Evolutionary conservation across 2,329 filamentous ascomycete species (phyloP).

Genomic region (Penicillium sp.): DNA sequence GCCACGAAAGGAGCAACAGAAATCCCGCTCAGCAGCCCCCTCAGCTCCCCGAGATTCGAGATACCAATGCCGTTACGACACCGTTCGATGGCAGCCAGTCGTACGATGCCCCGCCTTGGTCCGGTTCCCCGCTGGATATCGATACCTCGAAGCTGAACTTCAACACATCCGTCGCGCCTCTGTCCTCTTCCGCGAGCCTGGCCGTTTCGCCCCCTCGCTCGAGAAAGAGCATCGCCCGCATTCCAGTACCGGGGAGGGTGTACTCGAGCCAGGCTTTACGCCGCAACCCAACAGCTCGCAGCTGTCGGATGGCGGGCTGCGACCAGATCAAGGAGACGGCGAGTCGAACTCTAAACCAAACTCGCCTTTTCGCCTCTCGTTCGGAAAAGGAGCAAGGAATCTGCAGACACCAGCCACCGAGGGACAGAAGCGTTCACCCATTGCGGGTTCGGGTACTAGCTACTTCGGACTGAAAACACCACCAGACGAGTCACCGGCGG

Average conservation of each 20-base stretch:
- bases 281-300: slow-evolving; percentile 28
- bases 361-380: slow-evolving; percentile 35
- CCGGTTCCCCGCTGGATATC: slow-evolving; percentile 21
- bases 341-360: slow-evolving; percentile 28
- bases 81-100: slow-evolving; percentile 25
- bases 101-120: slow-evolving; percentile 20
- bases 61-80: slow-evolving; percentile 26
- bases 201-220: slow-evolving; percentile 23
- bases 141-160: slow-evolving; percentile 24
- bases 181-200: slow-evolving; percentile 28
- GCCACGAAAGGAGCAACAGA: slow-evolving; percentile 18
- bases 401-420: slow-evolving; percentile 22
- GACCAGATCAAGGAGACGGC: slow-evolving; percentile 24
- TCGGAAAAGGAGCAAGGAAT: slow-evolving; percentile 29
- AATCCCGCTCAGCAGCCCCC: slow-evolving; percentile 25
- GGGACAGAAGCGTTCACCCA: slow-evolving; percentile 27
- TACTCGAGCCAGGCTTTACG: slow-evolving; percentile 19
- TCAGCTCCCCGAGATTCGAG: slow-evolving; percentile 32
- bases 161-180: slow-evolving; percentile 22
- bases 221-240: slow-evolving; percentile 28
- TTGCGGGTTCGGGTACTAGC: slow-evolving; percentile 21
- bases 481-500: slow-evolving; percentile 24
- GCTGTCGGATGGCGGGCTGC: slow-evolving; percentile 18
- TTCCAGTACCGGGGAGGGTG: slow-evolving; percentile 30
- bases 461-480: slow-evolving; percentile 29